Percentiles rank a stretch among this genome's conserved stretches.
phyloP scores from a whole-genome alignment of 306 rosid genomes.

The Sicyos baderoa region DNA sequence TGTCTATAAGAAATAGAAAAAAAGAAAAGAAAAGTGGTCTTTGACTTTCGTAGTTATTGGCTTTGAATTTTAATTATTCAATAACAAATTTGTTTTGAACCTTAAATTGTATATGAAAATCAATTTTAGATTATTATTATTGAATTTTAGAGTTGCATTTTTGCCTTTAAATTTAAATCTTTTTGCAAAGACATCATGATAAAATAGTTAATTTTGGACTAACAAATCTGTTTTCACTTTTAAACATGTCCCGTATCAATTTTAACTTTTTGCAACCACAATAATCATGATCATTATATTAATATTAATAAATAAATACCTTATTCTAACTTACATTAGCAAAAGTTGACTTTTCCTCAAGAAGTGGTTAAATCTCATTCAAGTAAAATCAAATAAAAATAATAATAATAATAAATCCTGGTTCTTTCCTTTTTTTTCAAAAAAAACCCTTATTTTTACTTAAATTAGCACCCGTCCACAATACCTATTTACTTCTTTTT shows the following conservation, averaged over 20 bases:
- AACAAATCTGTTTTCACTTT: neutral
- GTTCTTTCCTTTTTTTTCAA: no score
- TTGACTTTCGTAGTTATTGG: neutral
- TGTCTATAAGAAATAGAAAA: neutral
- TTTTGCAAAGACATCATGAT: neutral
- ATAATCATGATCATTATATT: no score
- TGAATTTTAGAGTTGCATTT: neutral
- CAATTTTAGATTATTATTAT: neutral
- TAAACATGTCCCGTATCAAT: neutral
- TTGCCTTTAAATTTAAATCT: neutral
- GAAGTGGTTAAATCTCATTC: no score
- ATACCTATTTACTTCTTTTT: neutral
- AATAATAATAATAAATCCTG: no score
- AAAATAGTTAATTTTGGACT: neutral
- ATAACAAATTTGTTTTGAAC: neutral
- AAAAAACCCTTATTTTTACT: neutral
- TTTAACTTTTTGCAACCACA: no score
- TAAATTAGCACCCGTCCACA: neutral
- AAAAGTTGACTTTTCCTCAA: neutral
- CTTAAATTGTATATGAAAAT: neutral
- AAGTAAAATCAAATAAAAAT: no score
- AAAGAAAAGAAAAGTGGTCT: neutral
- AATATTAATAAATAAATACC: neutral
- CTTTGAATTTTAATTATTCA: neutral
- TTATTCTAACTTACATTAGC: neutral